Conservation (phyloP, 257 asterid genomes). For the Solanum bukasovii region DNA sequence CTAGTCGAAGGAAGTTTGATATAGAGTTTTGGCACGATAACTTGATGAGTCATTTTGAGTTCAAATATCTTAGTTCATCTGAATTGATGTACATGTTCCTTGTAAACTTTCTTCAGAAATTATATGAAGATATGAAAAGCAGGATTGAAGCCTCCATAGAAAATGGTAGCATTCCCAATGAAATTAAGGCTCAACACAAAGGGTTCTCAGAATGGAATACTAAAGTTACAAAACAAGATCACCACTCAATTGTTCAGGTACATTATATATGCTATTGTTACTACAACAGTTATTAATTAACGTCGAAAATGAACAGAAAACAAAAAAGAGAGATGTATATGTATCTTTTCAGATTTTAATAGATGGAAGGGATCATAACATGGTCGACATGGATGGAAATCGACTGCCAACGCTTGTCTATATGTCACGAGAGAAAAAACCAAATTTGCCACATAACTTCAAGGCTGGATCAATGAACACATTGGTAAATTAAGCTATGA, state of each 20-base stretch:
- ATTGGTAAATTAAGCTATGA: constrained; percentile 17
- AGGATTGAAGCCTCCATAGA: constrained; percentile 27
- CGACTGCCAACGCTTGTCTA: constrained; percentile 43
- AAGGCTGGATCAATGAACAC: constrained; percentile 70
- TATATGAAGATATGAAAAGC: constrained; percentile 54
- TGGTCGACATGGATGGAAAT: constrained; percentile 24
- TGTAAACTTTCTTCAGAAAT: constrained; percentile 21
- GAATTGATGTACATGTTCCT: neutral
- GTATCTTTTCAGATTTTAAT: constrained; percentile 22
- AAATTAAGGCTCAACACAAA: constrained; percentile 32
- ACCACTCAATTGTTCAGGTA: constrained; percentile 70
- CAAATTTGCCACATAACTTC: constrained; percentile 39
- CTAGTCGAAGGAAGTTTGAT: neutral
- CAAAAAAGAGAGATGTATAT: neutral
- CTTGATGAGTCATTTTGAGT: neutral
- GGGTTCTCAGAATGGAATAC: constrained; percentile 61
- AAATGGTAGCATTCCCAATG: constrained; percentile 24
- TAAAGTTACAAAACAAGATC: constrained; percentile 40
- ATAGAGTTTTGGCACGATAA: neutral
- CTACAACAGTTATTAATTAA: neutral
- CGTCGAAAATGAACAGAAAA: neutral
- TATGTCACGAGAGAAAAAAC: constrained; percentile 43
- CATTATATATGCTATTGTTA: neutral
- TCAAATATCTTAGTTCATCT: neutral
- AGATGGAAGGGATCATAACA: constrained; percentile 21